Percentiles rank a stretch among this genome's conserved stretches.
These are phyloP conservation scores for Anaeramoeba ignava DNA, from an alignment of 78 protist species.

Conservation along the genomic window DNA sequence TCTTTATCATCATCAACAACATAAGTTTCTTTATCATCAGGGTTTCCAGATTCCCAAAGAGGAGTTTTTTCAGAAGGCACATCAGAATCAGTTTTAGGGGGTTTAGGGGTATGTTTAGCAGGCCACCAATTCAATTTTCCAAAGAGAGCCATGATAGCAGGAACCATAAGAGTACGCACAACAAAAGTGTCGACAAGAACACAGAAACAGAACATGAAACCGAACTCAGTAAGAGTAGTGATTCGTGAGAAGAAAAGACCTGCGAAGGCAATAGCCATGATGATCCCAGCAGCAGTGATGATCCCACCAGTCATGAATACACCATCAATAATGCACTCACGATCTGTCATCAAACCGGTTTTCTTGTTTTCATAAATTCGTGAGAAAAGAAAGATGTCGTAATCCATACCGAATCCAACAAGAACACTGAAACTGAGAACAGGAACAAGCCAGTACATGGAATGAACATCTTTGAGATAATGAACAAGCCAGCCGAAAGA, in stretches of 20 bases:
- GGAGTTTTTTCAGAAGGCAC: background rate
- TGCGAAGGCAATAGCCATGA: constrained; percentile 54
- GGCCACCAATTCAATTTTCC: constrained; percentile 39
- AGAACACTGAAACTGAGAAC: constrained; percentile 28
- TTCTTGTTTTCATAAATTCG: constrained; percentile 23
- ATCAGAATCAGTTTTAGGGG: background rate
- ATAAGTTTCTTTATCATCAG: background rate
- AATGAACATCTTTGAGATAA: background rate
- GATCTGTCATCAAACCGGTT: background rate
- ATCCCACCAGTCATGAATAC: constrained; percentile 25
- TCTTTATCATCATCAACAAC: constrained; percentile 1
- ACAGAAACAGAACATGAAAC: constrained; percentile 20
- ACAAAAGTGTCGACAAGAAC: constrained; percentile 52
- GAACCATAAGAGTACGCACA: constrained; percentile 34
- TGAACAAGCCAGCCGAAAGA: background rate
- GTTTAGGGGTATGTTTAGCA: background rate
- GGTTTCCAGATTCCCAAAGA: background rate
- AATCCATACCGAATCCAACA: constrained; percentile 50
- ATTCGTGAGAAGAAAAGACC: constrained; percentile 28
- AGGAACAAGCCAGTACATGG: constrained; percentile 35
- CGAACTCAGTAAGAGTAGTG: constrained; percentile 24
- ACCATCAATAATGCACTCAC: constrained; percentile 24
- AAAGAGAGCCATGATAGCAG: constrained; percentile 22
- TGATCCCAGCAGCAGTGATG: constrained; percentile 55
- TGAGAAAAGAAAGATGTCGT: constrained; percentile 38